Conservation (phyloP, 1,284 basidiomycete genomes). For the Ustilago loliicola region DNA sequence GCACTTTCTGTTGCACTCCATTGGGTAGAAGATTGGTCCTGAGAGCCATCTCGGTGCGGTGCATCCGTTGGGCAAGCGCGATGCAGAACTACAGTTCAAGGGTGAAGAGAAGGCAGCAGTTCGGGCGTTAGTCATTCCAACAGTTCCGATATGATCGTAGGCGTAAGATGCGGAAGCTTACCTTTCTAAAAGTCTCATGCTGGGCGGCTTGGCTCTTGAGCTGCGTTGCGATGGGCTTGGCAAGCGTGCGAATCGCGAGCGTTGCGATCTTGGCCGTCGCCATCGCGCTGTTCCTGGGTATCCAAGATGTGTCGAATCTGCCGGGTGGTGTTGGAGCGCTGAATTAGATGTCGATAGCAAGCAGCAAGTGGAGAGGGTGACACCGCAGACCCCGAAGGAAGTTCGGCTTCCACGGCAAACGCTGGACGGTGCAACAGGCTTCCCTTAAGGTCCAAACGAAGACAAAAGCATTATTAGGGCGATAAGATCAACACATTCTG, state of each 20-base stretch:
- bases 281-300: constrained; percentile 36
- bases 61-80: constrained; percentile 61
- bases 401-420: background rate
- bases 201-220: constrained; percentile 66
- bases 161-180: constrained; percentile 11
- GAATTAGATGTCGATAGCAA: background rate
- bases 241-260: constrained; percentile 65
- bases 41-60: constrained; percentile 65
- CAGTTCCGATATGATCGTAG: background rate
- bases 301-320: background rate
- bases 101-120: background rate
- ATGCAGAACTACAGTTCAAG: constrained; percentile 56
- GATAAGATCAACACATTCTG: background rate
- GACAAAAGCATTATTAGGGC: background rate
- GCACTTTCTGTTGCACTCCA: constrained; percentile 58
- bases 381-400: background rate
- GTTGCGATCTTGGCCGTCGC: constrained; percentile 67
- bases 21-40: constrained; percentile 60
- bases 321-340: background rate
- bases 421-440: background rate
- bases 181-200: constrained; percentile 63
- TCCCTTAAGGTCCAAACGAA: background rate
- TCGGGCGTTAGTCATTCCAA: background rate
- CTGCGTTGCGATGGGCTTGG: constrained; percentile 69
- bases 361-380: background rate